Conservation (phyloP, 768 basidiomycete species). For the Lactarius psammicola region DNA sequence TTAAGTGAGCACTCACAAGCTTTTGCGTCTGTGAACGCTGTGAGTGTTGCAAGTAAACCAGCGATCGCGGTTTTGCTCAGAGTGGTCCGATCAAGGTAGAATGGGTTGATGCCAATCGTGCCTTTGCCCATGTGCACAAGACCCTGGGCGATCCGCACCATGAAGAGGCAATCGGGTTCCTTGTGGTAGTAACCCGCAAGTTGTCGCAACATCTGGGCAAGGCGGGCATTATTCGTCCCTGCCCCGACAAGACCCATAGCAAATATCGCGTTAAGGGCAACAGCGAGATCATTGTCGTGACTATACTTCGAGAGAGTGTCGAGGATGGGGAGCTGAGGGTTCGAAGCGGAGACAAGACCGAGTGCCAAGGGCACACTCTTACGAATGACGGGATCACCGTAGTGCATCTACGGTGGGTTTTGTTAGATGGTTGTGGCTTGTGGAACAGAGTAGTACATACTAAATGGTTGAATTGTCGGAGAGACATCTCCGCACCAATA, state of each 20-base stretch:
- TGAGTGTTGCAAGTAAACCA: constrained; percentile 81
- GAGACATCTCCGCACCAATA: constrained; percentile 95
- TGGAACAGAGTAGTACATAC: constrained; percentile 45
- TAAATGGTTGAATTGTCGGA: constrained; percentile 95
- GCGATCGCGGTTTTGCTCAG: constrained; percentile 89
- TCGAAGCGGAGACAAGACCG: constrained; percentile 91
- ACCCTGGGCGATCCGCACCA: constrained; percentile 94
- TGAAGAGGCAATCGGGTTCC: constrained; percentile 94
- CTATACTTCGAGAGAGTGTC: constrained; percentile 99
- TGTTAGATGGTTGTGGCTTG: constrained; percentile 29
- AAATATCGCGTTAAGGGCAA: constrained; percentile 95
- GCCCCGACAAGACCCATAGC: constrained; percentile 99
- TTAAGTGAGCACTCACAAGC: constrained; percentile 60
- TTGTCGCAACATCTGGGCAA: constrained; percentile 96
- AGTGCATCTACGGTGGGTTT: constrained; percentile 79
- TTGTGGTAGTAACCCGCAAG: constrained; percentile 98
- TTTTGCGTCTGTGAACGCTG: constrained; percentile 93
- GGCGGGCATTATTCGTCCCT: constrained; percentile 96
- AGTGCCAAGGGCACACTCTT: constrained; percentile 93
- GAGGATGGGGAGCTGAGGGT: constrained; percentile 90
- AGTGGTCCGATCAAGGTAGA: constrained; percentile 89
- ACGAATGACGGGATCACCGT: constrained; percentile 90
- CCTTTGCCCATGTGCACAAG: constrained; percentile 99
- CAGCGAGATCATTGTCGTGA: constrained; percentile 96
- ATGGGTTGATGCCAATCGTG: constrained; percentile 94